Conservation (phyloP, 2,329 filamentous ascomycete species). For the Alternaria postmessia region DNA sequence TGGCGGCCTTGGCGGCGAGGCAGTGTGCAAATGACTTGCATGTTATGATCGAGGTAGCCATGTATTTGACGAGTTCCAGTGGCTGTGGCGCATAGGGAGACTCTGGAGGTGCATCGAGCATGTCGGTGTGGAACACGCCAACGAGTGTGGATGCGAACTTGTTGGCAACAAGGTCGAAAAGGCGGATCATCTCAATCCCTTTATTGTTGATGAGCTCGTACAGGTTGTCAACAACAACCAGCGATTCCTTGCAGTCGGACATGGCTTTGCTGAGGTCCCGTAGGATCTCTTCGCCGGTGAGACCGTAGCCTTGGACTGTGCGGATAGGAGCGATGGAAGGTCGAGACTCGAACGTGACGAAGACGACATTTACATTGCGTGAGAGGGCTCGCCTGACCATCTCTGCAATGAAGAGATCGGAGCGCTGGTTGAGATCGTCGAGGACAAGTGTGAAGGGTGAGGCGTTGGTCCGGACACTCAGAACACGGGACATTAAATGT, state of each 20-base stretch:
- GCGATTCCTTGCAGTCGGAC: conserved; percentile 42
- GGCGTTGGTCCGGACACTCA: conserved; percentile 78
- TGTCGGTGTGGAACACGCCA: conserved; percentile 82
- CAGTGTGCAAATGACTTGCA: conserved; percentile 77
- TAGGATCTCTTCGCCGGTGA: conserved; percentile 64
- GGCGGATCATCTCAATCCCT: conserved; percentile 62
- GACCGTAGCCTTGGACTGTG: conserved; percentile 69
- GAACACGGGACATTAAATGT: conserved; percentile 80
- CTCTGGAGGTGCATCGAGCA: conserved; percentile 59
- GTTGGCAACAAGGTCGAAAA: conserved; percentile 74
- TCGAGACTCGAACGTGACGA: conserved; percentile 80
- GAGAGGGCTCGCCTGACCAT: conserved; percentile 72
- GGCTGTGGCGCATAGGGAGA: conserved; percentile 60
- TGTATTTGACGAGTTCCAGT: conserved; percentile 76
- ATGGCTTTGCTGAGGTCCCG: conserved; percentile 29
- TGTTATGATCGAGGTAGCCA: conserved; percentile 86
- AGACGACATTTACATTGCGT: conserved; percentile 70
- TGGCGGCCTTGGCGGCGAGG: conserved; percentile 76
- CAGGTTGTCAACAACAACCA: conserved; percentile 83
- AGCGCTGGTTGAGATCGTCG: conserved; percentile 85
- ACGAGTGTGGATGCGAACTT: conserved; percentile 73
- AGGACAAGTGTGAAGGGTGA: conserved; percentile 88
- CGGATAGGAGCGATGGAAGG: conserved; percentile 69
- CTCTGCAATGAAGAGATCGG: conserved; percentile 73
- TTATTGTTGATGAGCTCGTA: conserved; percentile 64